Conservation (phyloP, 1,139 yeast species). For the Scheffersomyces illinoinensis region DNA sequence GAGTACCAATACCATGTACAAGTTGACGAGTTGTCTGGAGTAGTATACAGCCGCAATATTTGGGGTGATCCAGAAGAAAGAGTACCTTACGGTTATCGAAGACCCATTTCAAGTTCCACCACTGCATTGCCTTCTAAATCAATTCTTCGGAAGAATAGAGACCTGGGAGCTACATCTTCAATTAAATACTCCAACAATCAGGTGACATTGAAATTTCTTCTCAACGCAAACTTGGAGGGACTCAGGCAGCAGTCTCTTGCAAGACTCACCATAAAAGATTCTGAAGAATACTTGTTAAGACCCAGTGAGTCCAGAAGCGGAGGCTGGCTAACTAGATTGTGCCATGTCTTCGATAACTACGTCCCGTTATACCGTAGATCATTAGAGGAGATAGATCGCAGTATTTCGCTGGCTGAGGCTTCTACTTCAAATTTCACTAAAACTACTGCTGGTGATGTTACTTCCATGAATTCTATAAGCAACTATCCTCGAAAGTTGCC, state of each 20-base stretch:
- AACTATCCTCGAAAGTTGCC: background rate
- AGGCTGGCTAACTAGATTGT: background rate
- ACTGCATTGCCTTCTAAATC: background rate
- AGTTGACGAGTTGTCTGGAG: background rate
- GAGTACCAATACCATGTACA: background rate
- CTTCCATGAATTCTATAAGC: background rate
- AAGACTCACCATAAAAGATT: background rate
- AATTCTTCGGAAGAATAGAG: background rate
- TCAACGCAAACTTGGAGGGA: background rate
- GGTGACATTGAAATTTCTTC: background rate
- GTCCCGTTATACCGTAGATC: background rate
- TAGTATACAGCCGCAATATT: background rate
- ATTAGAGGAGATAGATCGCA: background rate
- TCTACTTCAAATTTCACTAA: too few species aligned
- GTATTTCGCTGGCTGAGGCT: too few species aligned
- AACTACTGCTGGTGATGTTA: background rate
- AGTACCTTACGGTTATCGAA: background rate
- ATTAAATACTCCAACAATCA: background rate
- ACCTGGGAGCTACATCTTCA: background rate
- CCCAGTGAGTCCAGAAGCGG: background rate
- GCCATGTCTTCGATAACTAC: background rate
- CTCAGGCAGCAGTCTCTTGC: background rate
- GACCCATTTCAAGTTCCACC: background rate
- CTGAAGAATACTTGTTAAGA: background rate
- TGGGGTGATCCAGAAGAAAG: background rate